Evolutionary conservation across 192 early-diverging fungal species (phyloP).

Genomic region (Haplosporangium gracile): DNA sequence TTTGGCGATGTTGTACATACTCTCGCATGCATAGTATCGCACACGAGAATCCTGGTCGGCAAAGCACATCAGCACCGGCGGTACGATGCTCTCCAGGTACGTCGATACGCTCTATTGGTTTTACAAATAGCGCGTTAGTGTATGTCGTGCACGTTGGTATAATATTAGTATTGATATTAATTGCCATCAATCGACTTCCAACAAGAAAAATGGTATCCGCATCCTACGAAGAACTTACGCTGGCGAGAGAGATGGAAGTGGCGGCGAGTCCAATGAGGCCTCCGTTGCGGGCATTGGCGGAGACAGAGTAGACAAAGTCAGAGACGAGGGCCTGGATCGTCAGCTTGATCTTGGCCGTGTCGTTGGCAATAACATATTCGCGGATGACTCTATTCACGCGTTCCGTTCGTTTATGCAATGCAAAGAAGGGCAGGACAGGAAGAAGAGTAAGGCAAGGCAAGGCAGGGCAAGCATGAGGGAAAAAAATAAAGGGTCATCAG

Average conservation of each 20-base stretch:
- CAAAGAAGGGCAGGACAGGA: conserved; percentile 1
- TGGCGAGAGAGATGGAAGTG: conserved; percentile 86
- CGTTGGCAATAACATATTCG: conserved; percentile 67
- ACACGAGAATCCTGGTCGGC: conserved; percentile 92
- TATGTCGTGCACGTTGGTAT: not conserved
- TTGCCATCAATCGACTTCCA: not conserved
- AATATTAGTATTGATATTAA: not conserved
- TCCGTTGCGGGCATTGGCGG: conserved; percentile 90
- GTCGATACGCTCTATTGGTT: conserved; percentile 63
- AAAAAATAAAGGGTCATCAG: not conserved
- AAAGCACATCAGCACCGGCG: conserved; percentile 95
- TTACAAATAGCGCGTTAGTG: conserved; percentile 14
- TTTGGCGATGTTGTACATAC: conserved; percentile 98
- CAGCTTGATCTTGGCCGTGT: conserved; percentile 70
- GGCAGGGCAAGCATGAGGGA: not conserved
- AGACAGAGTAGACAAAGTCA: conserved; percentile 91
- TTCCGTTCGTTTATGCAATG: not conserved
- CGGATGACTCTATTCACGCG: conserved; percentile 67
- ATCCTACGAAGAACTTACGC: conserved; percentile 54
- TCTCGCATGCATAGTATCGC: conserved; percentile 98
- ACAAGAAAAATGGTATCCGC: not conserved
- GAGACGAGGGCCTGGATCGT: conserved; percentile 85
- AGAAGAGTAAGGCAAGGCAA: not conserved
- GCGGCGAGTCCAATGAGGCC: conserved; percentile 95
- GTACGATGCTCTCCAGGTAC: conserved; percentile 85